Percentiles rank a stretch among this genome's conserved stretches.
These are phyloP conservation scores for Mortierella sp. DNA, from an alignment of 371 early-diverging fungal species.

Conservation along the genomic window DNA sequence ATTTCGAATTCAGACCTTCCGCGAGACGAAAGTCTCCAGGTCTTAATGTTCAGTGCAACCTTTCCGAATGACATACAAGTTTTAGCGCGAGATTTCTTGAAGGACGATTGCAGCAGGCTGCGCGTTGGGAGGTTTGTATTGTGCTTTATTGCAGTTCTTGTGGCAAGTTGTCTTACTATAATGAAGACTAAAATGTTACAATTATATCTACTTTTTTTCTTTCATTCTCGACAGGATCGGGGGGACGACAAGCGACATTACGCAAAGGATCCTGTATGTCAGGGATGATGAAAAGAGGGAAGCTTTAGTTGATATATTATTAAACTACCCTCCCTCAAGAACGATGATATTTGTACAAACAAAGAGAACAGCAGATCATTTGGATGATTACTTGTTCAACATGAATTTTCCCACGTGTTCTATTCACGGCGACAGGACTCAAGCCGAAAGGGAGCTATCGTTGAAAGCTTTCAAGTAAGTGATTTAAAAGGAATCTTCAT, in stretches of 20 bases:
- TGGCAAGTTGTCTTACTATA: not conserved
- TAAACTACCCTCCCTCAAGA: constrained; percentile 64
- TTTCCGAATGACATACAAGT: constrained; percentile 95
- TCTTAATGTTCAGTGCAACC: constrained; percentile 98
- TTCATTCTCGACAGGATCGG: constrained; percentile 56
- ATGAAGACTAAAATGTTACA: not conserved
- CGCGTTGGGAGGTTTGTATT: constrained; percentile 53
- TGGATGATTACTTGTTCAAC: constrained; percentile 80
- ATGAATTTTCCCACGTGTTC: constrained; percentile 76
- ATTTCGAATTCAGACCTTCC: constrained; percentile 59
- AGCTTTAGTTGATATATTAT: constrained; percentile 52
- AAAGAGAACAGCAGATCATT: constrained; percentile 83
- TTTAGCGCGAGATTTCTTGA: constrained; percentile 88
- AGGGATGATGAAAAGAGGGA: constrained; percentile 70
- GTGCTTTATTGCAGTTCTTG: not conserved
- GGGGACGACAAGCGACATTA: constrained; percentile 66
- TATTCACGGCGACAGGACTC: constrained; percentile 83
- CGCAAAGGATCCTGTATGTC: constrained; percentile 61
- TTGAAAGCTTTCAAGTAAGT: constrained; percentile 76
- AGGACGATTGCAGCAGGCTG: constrained; percentile 52
- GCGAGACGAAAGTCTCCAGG: constrained; percentile 79
- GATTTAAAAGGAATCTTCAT: not conserved
- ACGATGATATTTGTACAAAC: constrained; percentile 90
- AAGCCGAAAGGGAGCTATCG: constrained; percentile 85
- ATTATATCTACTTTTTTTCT: not conserved